phyloP scores from a whole-genome alignment of 495 filamentous ascomycete species.

The Penicillium herquei region DNA sequence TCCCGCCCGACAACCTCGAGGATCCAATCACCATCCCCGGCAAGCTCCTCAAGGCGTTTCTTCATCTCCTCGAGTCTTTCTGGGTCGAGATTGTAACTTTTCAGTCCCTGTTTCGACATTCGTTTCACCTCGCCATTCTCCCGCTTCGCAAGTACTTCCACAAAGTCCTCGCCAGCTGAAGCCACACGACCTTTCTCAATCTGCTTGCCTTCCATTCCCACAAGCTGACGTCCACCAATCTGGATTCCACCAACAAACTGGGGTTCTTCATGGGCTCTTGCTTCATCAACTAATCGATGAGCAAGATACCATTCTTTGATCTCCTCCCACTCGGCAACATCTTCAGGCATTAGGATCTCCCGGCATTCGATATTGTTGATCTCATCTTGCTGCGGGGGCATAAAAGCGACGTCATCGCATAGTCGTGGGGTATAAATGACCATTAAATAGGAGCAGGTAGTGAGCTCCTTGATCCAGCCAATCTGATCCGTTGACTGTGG shows the following conservation, averaged over 20 bases:
- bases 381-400: conserved; percentile 77
- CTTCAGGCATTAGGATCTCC: conserved; percentile 60
- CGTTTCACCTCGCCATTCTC: conserved; percentile 55
- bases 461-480: conserved; percentile 91
- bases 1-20: conserved; percentile 46
- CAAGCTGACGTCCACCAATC: conserved; percentile 56
- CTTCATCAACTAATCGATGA: conserved; percentile 37
- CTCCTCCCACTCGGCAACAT: conserved; percentile 57
- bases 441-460: conserved; percentile 93
- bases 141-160: conserved; percentile 54
- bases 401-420: conserved; percentile 89
- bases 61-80: conserved; percentile 63
- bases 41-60: conserved; percentile 48
- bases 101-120: conserved; percentile 60
- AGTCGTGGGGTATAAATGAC: conserved; percentile 89
- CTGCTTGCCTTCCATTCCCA: conserved; percentile 54
- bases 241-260: conserved; percentile 58
- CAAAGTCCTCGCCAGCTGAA: conserved; percentile 36
- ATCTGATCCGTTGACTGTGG: conserved; percentile 80
- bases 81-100: conserved; percentile 67
- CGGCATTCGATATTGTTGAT: conserved; percentile 77
- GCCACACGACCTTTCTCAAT: conserved; percentile 53
- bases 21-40: conserved; percentile 46
- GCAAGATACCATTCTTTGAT: conserved; percentile 44
- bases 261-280: conserved; percentile 21